Evolutionary conservation across 1,139 yeast species (phyloP).

Genomic region (Kodamaea sp.): DNA sequence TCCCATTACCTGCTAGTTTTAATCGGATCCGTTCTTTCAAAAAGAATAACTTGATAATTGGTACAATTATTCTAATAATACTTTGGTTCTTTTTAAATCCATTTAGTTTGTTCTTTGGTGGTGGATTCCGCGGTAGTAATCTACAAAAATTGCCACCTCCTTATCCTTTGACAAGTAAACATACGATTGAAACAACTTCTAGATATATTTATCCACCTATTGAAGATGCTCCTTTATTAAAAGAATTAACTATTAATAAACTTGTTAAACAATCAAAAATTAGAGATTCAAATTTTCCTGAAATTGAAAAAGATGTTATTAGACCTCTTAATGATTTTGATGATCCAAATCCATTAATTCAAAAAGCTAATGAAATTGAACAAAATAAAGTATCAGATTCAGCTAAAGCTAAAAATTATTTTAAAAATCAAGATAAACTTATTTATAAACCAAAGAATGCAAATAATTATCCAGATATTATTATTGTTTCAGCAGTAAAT

Average conservation of each 20-base stretch:
- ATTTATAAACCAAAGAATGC: conserved; percentile 45
- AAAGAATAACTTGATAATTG: conserved; percentile 17
- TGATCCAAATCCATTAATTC: conserved; percentile 40
- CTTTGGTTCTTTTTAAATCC: conserved; percentile 28
- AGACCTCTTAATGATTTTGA: conserved; percentile 44
- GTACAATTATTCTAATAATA: conserved; percentile 18
- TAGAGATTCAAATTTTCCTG: conserved; percentile 37
- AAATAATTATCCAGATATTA: conserved; percentile 57
- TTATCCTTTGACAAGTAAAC: conserved; percentile 34
- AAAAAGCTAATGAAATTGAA: conserved; percentile 37
- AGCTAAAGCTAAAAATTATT: conserved; percentile 50
- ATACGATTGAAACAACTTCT: conserved; percentile 42
- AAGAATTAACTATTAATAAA: conserved; percentile 50
- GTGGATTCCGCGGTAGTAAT: conserved; percentile 8
- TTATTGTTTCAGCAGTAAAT: conserved; percentile 80
- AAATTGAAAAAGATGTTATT: conserved; percentile 30
- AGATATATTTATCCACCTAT: conserved; percentile 62
- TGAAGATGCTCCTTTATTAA: conserved; percentile 59
- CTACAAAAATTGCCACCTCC: conserved; percentile 25
- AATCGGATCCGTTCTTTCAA: conserved; percentile 15
- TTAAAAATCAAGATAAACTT: conserved; percentile 62
- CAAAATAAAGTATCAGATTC: conserved; percentile 35
- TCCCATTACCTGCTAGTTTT: conserved; percentile 38
- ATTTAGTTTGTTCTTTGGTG: conserved; percentile 7
- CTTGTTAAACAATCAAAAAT: conserved; percentile 45